Base-by-base conservation (phyloP, 2,329 filamentous ascomycete genomes). In the Eutypella sp. region DNA sequence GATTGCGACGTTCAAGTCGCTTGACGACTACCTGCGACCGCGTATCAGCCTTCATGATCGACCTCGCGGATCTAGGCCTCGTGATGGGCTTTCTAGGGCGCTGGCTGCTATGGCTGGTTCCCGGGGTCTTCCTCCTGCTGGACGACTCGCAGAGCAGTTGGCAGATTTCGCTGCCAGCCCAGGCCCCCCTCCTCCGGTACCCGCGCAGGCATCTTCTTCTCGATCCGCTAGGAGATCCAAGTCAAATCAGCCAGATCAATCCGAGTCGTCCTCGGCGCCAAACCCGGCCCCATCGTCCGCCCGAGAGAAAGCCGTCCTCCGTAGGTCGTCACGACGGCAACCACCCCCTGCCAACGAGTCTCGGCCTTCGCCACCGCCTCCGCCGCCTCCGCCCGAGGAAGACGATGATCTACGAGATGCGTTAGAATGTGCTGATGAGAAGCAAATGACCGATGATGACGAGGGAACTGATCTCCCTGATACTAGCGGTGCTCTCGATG, bases 1-100 rank as follows among this genome's bases (percentile, higher is more conserved):
- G 15, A 97, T 99, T 59, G 92, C 93, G 2, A 97, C 91, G 0
- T 97, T 99, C 73, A 97, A 96, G 65, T 88, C 92, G 0, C 72
- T 99, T 20, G 93, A 97, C 61, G 93, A 99, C 63, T 99, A 97
- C 64, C 75, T 99, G 37, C 84, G 93, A 31, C 93, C 93, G 7
- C 81, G 92, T 49, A 95, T 99, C 48, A 89, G 77, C 57, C 65
- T 93, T 13, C 82, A 87, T 3, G 90, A 96, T 52, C 81, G 88
- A 18, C 81, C 87, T 11, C 77, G 84, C 37, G 73, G 72, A 9
- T 74, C 78, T 24, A 78, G 85, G 69, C 62, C 85, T 72, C 63
- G 69, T 11, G 78, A 81, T 44, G 81, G 84, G 1, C 69, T 90
- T 23, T 78, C 82, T 2, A 74, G 82, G 67, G 79, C 85, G 48